A percentile compares a stretch with the other conserved stretches of the same genome.
These are phyloP conservation scores for Phalaenopsis hybrid DNA, from an alignment of 116 monocot species.

Conservation along the genomic window DNA sequence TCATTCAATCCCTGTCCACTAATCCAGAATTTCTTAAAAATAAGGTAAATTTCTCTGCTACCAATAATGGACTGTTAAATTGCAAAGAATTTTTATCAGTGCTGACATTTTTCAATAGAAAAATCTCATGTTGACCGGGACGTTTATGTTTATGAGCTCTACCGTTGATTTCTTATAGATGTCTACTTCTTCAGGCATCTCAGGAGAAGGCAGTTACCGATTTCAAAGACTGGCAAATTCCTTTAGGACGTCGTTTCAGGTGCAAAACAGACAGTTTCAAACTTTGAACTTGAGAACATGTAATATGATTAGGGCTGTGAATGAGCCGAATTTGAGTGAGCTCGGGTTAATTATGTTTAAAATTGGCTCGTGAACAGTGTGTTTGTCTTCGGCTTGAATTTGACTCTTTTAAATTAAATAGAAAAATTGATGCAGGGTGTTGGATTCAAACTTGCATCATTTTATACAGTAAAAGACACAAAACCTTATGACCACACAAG, in stretches of 20 bases:
- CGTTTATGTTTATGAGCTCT: neutral
- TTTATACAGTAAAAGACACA: too few relatives aligned
- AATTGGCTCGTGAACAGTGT: too few relatives aligned
- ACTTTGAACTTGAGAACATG: neutral
- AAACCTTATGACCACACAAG: too few relatives aligned
- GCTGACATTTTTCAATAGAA: neutral
- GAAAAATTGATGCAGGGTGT: too few relatives aligned
- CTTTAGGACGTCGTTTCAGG: slow-evolving; percentile 76
- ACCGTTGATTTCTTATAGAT: neutral
- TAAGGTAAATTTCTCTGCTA: slow-evolving; percentile 30
- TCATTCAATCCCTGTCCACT: slow-evolving; percentile 59
- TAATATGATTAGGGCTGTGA: neutral
- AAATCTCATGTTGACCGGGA: neutral
- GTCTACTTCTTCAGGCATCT: slow-evolving; percentile 33
- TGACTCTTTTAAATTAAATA: too few relatives aligned
- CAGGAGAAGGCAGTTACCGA: slow-evolving; percentile 50
- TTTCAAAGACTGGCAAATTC: slow-evolving; percentile 89
- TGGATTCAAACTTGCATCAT: too few relatives aligned
- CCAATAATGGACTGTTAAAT: too few relatives aligned
- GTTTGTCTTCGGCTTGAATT: too few relatives aligned
- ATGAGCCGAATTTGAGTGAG: too few relatives aligned
- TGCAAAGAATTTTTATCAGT: neutral
- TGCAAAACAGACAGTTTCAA: neutral
- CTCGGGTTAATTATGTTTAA: too few relatives aligned
- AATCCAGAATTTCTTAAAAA: slow-evolving; percentile 70